Base-by-base conservation (phyloP, 1,284 basidiomycete genomes). In the Boletellus deceptivus region DNA sequence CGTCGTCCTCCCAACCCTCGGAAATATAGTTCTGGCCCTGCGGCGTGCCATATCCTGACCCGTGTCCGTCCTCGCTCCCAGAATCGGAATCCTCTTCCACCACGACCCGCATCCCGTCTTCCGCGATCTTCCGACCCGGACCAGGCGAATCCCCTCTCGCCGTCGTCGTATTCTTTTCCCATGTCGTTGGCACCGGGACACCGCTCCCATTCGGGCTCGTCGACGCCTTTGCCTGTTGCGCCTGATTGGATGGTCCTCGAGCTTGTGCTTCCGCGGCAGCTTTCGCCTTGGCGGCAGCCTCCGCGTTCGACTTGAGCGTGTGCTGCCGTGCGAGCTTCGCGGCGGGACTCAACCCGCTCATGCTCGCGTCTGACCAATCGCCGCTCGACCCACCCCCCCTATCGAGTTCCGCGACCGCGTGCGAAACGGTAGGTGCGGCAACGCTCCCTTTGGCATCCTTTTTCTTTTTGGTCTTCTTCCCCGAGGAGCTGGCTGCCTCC, bases 281-380 rank as follows among this genome's bases (percentile, higher is more conserved):
- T 60, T 87, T 86, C 6, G 82, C 84, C 59, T 72, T 81, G 4
- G 83, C 86, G 34, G 83, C 90, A 41, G 88, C 89, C 68, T 93
- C 90, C 2, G 91, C 91, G 57, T 89, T 89, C 50, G 80, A 84
- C 73, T 86, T 89, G 56, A 90, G 76, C 18, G 93, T 91, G 68
- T 98, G 94, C 67, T 94, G 91, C 40, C 93, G 72, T 0, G 92
- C 93, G 13, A 97, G 81, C 64, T 91, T 89, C 0, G 95, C 96
- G 25, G 96, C 95, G 4, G 95, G 95, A 58, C 90, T 92, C 48
- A 98, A 77, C 9, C 93, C 93, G 42, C 79, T 82, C 68, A 91
- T 71, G 45, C 82, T 80, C 2, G 76, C 71, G 42, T 71, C 80
- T 65, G 64, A 80, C 79, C 77, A 80, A 55, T 78, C 76, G 39